Conservation (phyloP, 768 basidiomycete genomes). For the Suillus discolor region DNA sequence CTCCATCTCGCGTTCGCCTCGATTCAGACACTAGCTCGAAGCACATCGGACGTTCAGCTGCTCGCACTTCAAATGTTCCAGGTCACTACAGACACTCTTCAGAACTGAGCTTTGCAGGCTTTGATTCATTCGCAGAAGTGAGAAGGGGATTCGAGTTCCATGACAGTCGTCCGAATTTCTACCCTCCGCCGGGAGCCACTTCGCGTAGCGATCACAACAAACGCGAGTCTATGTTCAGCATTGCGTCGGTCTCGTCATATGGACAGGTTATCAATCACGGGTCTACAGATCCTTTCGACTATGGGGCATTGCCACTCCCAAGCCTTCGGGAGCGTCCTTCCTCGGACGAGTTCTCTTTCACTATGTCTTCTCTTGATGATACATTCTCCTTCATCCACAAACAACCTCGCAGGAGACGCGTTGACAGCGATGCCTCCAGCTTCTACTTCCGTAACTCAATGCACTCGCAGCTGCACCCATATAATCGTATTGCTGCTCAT, state of each 20-base stretch:
- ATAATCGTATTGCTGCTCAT: conserved; percentile 45
- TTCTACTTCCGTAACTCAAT: conserved; percentile 61
- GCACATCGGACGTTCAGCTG: conserved; percentile 25
- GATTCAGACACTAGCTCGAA: conserved; percentile 50
- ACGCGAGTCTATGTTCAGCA: conserved; percentile 68
- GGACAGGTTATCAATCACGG: conserved; percentile 68
- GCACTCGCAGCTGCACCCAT: conserved; percentile 31
- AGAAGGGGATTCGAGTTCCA: conserved; percentile 77
- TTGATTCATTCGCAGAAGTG: conserved; percentile 80
- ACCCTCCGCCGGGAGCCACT: conserved; percentile 50
- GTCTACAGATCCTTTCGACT: conserved; percentile 73
- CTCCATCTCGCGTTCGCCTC: conserved; percentile 35
- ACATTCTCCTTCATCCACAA: conserved; percentile 65
- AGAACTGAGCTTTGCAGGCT: conserved; percentile 65
- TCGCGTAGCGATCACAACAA: conserved; percentile 43
- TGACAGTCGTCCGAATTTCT: conserved; percentile 63
- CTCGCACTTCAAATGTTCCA: conserved; percentile 19
- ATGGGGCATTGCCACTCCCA: conserved; percentile 43
- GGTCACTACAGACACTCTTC: conserved; percentile 45
- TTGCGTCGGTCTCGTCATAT: conserved; percentile 81
- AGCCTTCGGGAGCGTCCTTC: conserved; percentile 56
- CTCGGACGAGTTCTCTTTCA: conserved; percentile 60
- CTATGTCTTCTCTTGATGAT: conserved; percentile 64
- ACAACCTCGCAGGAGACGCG: conserved; percentile 47
- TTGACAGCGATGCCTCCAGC: conserved; percentile 77